Conservation (phyloP, 805 yeast genomes). For the Saturnispora gosingensis region DNA sequence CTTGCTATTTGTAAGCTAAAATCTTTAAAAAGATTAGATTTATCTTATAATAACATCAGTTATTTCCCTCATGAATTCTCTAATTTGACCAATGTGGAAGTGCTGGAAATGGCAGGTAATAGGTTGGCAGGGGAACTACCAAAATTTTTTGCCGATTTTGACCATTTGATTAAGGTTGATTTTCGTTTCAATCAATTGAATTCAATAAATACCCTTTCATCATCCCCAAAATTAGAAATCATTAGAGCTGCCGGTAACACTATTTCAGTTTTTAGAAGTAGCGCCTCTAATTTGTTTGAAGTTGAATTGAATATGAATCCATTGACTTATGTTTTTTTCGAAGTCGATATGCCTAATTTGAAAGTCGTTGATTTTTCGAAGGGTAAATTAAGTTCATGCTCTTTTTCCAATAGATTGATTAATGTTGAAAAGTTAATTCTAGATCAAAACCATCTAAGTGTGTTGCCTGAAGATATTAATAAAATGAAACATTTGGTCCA, state of each 20-base stretch:
- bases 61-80: conserved; percentile 53
- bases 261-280: conserved; percentile 59
- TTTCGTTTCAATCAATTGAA: conserved; percentile 56
- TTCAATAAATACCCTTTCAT: conserved; percentile 48
- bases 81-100: conserved; percentile 49
- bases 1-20: conserved; percentile 52
- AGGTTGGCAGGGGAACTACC: conserved; percentile 47
- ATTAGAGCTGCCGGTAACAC: conserved; percentile 66
- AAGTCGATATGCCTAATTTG: conserved; percentile 44
- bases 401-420: conserved; percentile 54
- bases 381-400: conserved; percentile 72
- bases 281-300: conserved; percentile 52
- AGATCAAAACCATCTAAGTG: conserved; percentile 74
- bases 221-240: conserved; percentile 57
- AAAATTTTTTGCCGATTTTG: conserved; percentile 40
- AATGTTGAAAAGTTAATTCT: conserved; percentile 63
- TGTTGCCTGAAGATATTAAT: conserved; percentile 63
- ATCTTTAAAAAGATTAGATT: conserved; percentile 56
- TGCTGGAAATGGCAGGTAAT: conserved; percentile 70
- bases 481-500: conserved; percentile 48
- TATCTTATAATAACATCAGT: conserved; percentile 70
- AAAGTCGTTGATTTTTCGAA: conserved; percentile 69
- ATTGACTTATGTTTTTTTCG: conserved; percentile 56
- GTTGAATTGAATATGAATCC: conserved; percentile 79
- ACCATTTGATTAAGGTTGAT: conserved; percentile 60